These are phyloP conservation scores for Talinum fruticosum DNA, from an alignment of 148 eudicot species.

Conservation along the genomic window DNA sequence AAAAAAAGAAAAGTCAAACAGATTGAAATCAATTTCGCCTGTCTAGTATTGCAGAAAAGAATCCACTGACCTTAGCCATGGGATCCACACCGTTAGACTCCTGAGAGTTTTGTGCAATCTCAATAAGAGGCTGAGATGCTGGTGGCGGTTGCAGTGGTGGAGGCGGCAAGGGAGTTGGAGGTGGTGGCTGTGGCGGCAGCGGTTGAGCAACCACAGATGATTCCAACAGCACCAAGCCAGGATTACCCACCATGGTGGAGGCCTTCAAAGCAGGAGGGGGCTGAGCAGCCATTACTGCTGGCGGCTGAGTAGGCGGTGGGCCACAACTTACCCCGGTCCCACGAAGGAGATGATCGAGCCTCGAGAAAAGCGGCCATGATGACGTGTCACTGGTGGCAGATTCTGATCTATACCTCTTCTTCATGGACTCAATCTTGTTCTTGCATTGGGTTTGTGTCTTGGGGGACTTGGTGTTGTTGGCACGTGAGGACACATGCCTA, in stretches of 20 bases:
- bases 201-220: slow-evolving; percentile 18
- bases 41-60: neutral
- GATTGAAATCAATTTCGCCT: neutral
- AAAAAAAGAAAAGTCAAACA: neutral
- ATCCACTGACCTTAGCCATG: slow-evolving; percentile 44
- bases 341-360: slow-evolving; percentile 66
- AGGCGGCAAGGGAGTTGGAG: neutral
- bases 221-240: slow-evolving; percentile 27
- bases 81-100: slow-evolving; percentile 50
- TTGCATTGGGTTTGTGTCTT: slow-evolving; percentile 92
- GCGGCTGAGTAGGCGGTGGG: slow-evolving; percentile 21
- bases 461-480: slow-evolving; percentile 47
- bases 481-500: slow-evolving; percentile 57
- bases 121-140: slow-evolving; percentile 20
- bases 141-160: neutral
- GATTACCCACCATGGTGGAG: slow-evolving; percentile 8
- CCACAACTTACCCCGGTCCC: slow-evolving; percentile 37
- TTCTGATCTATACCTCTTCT: slow-evolving; percentile 87
- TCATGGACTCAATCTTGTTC: slow-evolving; percentile 96
- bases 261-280: slow-evolving; percentile 19
- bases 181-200: slow-evolving; percentile 11
- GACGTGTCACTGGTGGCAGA: slow-evolving; percentile 59
- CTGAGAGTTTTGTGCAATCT: slow-evolving; percentile 45
- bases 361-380: slow-evolving; percentile 75
- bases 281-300: neutral